phyloP scores from a whole-genome alignment of 2,329 filamentous ascomycete species.

The Verticillium klebahnii region DNA sequence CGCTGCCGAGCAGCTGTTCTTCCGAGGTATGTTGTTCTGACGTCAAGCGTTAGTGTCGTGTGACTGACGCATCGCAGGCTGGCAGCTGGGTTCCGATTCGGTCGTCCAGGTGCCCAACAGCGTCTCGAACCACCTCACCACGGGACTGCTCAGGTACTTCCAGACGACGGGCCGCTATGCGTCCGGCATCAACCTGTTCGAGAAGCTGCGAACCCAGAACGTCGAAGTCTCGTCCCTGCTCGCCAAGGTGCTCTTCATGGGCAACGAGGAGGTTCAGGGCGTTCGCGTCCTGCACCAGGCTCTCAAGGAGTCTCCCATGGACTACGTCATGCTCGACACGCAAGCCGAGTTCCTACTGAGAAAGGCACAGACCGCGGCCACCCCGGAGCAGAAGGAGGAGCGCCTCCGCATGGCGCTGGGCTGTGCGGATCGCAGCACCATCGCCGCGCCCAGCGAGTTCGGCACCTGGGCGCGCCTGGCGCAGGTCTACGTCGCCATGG shows the following conservation, averaged over 20 bases:
- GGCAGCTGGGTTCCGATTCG: slow-evolving; percentile 93
- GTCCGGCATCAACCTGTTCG: slow-evolving; percentile 95
- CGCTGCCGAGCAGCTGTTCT: slow-evolving; percentile 91
- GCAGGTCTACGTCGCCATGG: slow-evolving; percentile 88
- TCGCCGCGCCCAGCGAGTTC: slow-evolving; percentile 94
- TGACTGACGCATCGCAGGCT: slow-evolving; percentile 51
- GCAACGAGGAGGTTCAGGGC: slow-evolving; percentile 95
- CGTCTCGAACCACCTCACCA: slow-evolving; percentile 91
- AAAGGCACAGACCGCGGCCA: slow-evolving; percentile 62
- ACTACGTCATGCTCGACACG: slow-evolving; percentile 92
- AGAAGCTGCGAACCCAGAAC: slow-evolving; percentile 87
- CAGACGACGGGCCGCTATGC: slow-evolving; percentile 90
- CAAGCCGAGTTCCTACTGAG: slow-evolving; percentile 88
- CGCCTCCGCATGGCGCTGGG: slow-evolving; percentile 83
- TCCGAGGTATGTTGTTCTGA: slow-evolving; percentile 58
- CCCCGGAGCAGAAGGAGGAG: slow-evolving; percentile 53
- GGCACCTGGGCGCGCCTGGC: slow-evolving; percentile 92
- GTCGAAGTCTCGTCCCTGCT: slow-evolving; percentile 91
- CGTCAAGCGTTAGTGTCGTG: slow-evolving; percentile 3
- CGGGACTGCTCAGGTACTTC: slow-evolving; percentile 92
- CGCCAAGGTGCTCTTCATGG: slow-evolving; percentile 86
- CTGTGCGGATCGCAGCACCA: slow-evolving; percentile 89
- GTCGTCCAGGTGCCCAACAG: slow-evolving; percentile 97
- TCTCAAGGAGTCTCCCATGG: slow-evolving; percentile 90
- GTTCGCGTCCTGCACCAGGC: slow-evolving; percentile 84